Evolutionary conservation across 495 filamentous ascomycete species (phyloP).

Genomic region (Penicillium canescens): DNA sequence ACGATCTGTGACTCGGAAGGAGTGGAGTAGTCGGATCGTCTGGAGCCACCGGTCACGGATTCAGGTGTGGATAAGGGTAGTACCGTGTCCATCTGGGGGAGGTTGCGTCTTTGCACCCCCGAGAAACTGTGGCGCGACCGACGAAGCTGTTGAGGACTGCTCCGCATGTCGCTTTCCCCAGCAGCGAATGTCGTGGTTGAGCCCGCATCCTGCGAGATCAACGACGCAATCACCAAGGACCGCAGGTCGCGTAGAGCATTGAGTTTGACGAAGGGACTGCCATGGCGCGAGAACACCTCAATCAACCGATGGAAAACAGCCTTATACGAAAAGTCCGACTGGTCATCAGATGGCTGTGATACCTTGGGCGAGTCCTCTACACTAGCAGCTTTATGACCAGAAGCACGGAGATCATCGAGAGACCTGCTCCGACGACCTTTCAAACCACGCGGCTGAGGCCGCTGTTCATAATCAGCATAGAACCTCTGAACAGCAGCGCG

Average conservation of each 20-base stretch:
- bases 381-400: background rate
- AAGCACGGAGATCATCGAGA: conserved; percentile 17
- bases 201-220: conserved; percentile 49
- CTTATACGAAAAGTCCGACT: conserved; percentile 62
- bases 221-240: conserved; percentile 73
- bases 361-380: background rate
- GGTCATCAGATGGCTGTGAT: conserved; percentile 7
- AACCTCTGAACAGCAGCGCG: conserved; percentile 52
- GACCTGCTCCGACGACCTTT: conserved; percentile 37
- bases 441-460: conserved; percentile 21
- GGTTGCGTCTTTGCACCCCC: conserved; percentile 15
- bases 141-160: conserved; percentile 6
- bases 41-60: conserved; percentile 40
- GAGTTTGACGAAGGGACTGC: conserved; percentile 84
- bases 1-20: conserved; percentile 64
- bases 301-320: conserved; percentile 78
- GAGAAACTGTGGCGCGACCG: conserved; percentile 41
- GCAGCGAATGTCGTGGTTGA: conserved; percentile 7
- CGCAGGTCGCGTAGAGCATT: conserved; percentile 82
- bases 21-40: conserved; percentile 37
- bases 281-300: conserved; percentile 84
- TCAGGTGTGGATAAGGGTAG: conserved; percentile 30
- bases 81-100: conserved; percentile 15
- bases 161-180: conserved; percentile 4
- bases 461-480: conserved; percentile 41